Evolutionary conservation across 2,329 filamentous ascomycete genomes (phyloP).

Genomic region (Aspergillus clavatus): DNA sequence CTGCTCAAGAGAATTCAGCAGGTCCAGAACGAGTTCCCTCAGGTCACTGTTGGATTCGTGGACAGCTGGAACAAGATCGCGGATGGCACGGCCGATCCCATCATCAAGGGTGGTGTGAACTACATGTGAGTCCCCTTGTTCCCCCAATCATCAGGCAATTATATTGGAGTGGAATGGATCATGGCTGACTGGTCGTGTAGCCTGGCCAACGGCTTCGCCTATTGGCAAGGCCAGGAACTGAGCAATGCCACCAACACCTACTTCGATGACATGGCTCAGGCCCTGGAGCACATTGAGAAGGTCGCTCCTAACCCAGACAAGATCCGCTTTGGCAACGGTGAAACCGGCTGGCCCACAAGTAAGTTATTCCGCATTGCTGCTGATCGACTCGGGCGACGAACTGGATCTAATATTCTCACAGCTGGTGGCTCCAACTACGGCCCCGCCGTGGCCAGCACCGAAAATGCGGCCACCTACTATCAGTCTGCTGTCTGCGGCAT

Average conservation of each 20-base stretch:
- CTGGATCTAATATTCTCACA: conserved; percentile 5
- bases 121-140: conserved; percentile 45
- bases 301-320: conserved; percentile 48
- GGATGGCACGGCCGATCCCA: conserved; percentile 62
- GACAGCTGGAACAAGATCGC: conserved; percentile 70
- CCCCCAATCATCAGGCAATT: neutral
- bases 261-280: conserved; percentile 63
- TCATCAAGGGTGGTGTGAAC: conserved; percentile 57
- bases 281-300: conserved; percentile 58
- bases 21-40: conserved; percentile 53
- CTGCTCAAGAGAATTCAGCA: conserved; percentile 59
- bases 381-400: conserved; percentile 2
- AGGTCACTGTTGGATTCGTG: conserved; percentile 60
- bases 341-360: conserved; percentile 63
- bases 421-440: conserved; percentile 58
- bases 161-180: too few relatives aligned
- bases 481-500: conserved; percentile 59
- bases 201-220: conserved; percentile 65
- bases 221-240: conserved; percentile 63
- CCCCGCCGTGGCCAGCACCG: conserved; percentile 54
- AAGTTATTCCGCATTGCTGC: conserved; percentile 8
- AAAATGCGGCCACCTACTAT: conserved; percentile 58
- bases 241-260: conserved; percentile 58
- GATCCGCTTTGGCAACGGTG: conserved; percentile 64
- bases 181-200: conserved; percentile 21